phyloP scores from a whole-genome alignment of 2,329 filamentous ascomycete species.

The Ilyonectria mors-panacis region DNA sequence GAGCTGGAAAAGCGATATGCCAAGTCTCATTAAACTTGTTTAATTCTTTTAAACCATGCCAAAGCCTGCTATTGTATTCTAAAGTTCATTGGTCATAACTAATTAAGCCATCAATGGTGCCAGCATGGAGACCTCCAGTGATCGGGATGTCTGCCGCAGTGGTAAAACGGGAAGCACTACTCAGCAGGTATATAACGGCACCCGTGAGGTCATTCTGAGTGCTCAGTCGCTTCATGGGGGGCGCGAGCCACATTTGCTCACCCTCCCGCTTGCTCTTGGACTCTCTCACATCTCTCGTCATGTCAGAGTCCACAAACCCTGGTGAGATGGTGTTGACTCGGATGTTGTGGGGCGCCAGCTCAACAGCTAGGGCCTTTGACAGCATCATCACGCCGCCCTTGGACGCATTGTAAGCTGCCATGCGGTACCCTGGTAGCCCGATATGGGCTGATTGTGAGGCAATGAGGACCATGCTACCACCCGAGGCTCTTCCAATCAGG shows the following conservation, averaged over 20 bases:
- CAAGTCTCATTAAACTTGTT: no score
- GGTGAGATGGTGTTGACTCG: slow-evolving; percentile 56
- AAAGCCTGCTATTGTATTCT: neutral
- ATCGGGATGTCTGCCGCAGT: slow-evolving; percentile 60
- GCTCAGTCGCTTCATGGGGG: slow-evolving; percentile 56
- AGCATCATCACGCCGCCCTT: slow-evolving; percentile 58
- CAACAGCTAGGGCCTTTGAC: slow-evolving; percentile 53
- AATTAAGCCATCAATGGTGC: slow-evolving; percentile 31
- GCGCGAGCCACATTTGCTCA: slow-evolving; percentile 28
- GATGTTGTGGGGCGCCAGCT: slow-evolving; percentile 53
- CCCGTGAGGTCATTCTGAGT: slow-evolving; percentile 58
- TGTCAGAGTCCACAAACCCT: slow-evolving; percentile 54
- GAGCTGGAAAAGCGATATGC: no score
- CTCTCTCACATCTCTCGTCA: slow-evolving; percentile 48
- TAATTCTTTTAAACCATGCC: no score
- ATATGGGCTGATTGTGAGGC: slow-evolving; percentile 26
- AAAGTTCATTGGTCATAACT: neutral
- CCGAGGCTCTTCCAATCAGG: slow-evolving; percentile 37
- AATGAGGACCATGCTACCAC: slow-evolving; percentile 54
- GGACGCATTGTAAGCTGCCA: slow-evolving; percentile 57
- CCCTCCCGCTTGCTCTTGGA: slow-evolving; percentile 39
- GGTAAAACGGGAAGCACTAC: slow-evolving; percentile 58
- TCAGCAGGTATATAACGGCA: slow-evolving; percentile 58
- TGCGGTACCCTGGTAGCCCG: slow-evolving; percentile 6
- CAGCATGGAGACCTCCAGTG: slow-evolving; percentile 58